A percentile compares a stretch with the other conserved stretches of the same genome.
Evolutionary conservation across 345 rosid genomes (phyloP).

Genomic region (Boechera stricta): DNA sequence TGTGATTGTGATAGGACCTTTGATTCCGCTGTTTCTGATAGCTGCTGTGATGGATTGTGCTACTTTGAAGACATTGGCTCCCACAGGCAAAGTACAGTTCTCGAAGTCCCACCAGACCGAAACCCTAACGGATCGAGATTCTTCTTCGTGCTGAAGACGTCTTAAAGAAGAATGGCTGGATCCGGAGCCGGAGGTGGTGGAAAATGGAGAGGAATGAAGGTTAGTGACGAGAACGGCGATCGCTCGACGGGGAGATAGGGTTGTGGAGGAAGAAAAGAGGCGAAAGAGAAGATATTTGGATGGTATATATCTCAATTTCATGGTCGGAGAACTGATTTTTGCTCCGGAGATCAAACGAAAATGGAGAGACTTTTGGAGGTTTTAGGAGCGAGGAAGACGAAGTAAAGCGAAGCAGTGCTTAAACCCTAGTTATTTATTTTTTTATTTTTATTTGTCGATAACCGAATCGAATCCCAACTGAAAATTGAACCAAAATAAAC

Average conservation of each 20-base stretch:
- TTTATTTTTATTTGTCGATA: constrained; percentile 7
- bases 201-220: constrained; percentile 44
- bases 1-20: constrained; percentile 83
- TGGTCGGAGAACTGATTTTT: constrained; percentile 31
- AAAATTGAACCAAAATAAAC: neutral
- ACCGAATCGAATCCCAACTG: neutral
- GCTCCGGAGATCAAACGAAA: constrained; percentile 7
- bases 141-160: constrained; percentile 57
- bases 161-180: constrained; percentile 28
- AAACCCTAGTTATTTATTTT: constrained; percentile 36
- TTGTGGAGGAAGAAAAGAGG: constrained; percentile 36
- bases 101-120: constrained; percentile 99
- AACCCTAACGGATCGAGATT: constrained; percentile 65
- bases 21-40: constrained; percentile 72
- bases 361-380: constrained; percentile 32
- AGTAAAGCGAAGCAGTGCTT: constrained; percentile 5
- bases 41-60: constrained; percentile 66
- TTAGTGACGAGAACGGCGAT: constrained; percentile 47
- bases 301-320: constrained; percentile 43
- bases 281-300: constrained; percentile 42
- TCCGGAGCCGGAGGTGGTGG: constrained; percentile 33
- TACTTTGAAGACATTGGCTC: constrained; percentile 65
- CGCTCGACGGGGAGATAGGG: constrained; percentile 26
- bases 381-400: constrained; percentile 40
- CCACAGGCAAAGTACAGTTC: constrained; percentile 67